Conservation (phyloP, 768 basidiomycete species). For the Tylopilus cervinicoccineus region DNA sequence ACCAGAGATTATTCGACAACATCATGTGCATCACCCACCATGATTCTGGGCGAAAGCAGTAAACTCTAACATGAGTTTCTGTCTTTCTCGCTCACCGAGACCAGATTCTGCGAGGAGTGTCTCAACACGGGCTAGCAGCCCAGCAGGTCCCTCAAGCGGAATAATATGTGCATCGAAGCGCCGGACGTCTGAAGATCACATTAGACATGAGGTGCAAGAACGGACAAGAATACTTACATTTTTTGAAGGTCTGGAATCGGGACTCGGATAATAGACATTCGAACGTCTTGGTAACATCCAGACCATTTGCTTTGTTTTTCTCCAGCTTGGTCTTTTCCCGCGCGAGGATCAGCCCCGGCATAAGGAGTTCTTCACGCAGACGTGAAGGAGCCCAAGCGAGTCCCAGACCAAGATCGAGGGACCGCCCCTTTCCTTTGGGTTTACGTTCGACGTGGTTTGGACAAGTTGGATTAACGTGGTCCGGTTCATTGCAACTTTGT, state of each 20-base stretch:
- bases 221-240: constrained; percentile 45
- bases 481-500: constrained; percentile 24
- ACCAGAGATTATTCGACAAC: constrained; percentile 3
- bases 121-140: constrained; percentile 63
- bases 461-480: constrained; percentile 17
- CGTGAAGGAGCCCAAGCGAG: constrained; percentile 70
- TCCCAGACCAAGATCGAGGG: constrained; percentile 65
- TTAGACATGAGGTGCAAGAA: constrained; percentile 9
- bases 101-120: constrained; percentile 50
- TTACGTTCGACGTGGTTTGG: constrained; percentile 15
- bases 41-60: constrained; percentile 48
- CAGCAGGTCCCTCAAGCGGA: constrained; percentile 69
- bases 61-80: constrained; percentile 54
- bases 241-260: constrained; percentile 47
- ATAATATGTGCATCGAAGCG: constrained; percentile 73
- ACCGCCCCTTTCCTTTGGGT: constrained; percentile 56
- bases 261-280: constrained; percentile 33
- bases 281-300: constrained; percentile 37
- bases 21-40: constrained; percentile 13
- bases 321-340: constrained; percentile 28
- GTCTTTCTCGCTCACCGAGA: constrained; percentile 46
- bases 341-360: constrained; percentile 37
- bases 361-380: constrained; percentile 62
- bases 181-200: constrained; percentile 52
- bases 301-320: constrained; percentile 16